phyloP scores from a whole-genome alignment of 306 rosid genomes.

The Quercus variabilis region DNA sequence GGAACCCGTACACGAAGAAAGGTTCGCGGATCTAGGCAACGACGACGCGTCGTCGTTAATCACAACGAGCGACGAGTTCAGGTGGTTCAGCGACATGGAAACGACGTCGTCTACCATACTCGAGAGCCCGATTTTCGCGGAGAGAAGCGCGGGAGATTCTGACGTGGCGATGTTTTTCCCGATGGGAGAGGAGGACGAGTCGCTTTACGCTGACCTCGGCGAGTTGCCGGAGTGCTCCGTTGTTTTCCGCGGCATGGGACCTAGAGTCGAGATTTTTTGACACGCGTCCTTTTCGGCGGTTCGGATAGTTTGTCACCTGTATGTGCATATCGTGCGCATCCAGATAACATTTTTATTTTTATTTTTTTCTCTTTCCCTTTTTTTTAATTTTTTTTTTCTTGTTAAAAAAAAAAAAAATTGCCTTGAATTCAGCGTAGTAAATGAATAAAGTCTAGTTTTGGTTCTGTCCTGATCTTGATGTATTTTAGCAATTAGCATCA shows the following conservation, averaged over 20 bases:
- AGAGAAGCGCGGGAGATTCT: constrained; percentile 9
- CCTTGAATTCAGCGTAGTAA: constrained; percentile 14
- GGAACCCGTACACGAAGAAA: constrained; percentile 26
- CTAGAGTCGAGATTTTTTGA: constrained; percentile 41
- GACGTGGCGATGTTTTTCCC: constrained; percentile 57
- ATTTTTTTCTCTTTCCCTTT: not conserved
- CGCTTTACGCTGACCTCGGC: constrained; percentile 80
- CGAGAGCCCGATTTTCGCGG: constrained; percentile 55
- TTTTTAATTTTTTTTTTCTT: not conserved
- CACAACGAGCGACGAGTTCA: constrained; percentile 38
- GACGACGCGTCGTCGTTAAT: constrained; percentile 27
- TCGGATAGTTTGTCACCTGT: not conserved
- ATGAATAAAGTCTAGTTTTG: constrained; percentile 12
- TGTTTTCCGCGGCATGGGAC: constrained; percentile 68
- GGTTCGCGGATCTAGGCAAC: constrained; percentile 31
- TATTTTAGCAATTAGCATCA: constrained; percentile 11
- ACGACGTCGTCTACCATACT: constrained; percentile 52
- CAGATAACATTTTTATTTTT: constrained; percentile 14
- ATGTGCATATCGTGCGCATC: constrained; percentile 15
- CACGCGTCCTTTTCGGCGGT: constrained; percentile 25
- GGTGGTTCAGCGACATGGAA: constrained; percentile 76
- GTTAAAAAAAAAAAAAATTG: not conserved
- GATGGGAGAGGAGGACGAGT: constrained; percentile 86
- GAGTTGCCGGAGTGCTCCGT: constrained; percentile 85
- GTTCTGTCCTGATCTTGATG: constrained; percentile 11